Percentiles rank a stretch among this genome's conserved stretches.
Conservation (phyloP, 2,329 filamentous ascomycete species). For the Thielaviopsis musarum region DNA sequence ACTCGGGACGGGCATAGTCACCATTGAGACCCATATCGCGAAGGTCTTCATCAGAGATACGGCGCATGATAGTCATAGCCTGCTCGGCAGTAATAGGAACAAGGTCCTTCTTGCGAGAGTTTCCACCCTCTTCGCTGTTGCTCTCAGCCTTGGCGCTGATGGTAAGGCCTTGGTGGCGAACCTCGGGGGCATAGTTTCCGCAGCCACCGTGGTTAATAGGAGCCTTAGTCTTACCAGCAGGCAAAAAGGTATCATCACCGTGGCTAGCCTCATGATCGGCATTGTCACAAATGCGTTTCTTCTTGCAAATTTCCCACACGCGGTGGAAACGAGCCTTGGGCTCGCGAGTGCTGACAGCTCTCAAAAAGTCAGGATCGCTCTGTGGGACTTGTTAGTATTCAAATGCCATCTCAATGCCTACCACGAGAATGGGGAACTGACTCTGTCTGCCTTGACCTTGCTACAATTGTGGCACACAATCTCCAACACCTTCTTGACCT, state of each 20-base stretch:
- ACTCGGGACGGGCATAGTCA: slow-evolving; percentile 90
- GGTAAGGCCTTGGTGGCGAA: slow-evolving; percentile 74
- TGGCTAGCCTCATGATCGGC: slow-evolving; percentile 53
- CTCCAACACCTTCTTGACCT: slow-evolving; percentile 98
- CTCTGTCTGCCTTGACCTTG: slow-evolving; percentile 92
- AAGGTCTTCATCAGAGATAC: slow-evolving; percentile 68
- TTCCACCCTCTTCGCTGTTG: slow-evolving; percentile 29
- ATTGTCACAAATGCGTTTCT: slow-evolving; percentile 69
- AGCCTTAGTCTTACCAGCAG: slow-evolving; percentile 35
- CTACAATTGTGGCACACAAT: slow-evolving; percentile 98
- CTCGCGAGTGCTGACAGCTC: slow-evolving; percentile 71
- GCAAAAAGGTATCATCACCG: slow-evolving; percentile 51
- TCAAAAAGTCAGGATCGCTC: slow-evolving; percentile 69
- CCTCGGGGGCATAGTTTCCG: slow-evolving; percentile 75
- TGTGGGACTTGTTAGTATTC: slow-evolving; percentile 42
- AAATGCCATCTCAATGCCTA: neutral
- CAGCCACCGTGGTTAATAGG: slow-evolving; percentile 65
- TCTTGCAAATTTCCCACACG: slow-evolving; percentile 85
- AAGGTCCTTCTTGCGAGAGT: slow-evolving; percentile 56
- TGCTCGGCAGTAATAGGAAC: slow-evolving; percentile 66
- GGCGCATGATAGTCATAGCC: slow-evolving; percentile 72
- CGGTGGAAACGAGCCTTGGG: slow-evolving; percentile 87
- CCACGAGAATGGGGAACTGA: slow-evolving; percentile 47
- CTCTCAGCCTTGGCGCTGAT: slow-evolving; percentile 52
- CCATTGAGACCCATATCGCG: slow-evolving; percentile 79